Base-by-base conservation (phyloP, 768 basidiomycete species). In the Russula virescens region DNA sequence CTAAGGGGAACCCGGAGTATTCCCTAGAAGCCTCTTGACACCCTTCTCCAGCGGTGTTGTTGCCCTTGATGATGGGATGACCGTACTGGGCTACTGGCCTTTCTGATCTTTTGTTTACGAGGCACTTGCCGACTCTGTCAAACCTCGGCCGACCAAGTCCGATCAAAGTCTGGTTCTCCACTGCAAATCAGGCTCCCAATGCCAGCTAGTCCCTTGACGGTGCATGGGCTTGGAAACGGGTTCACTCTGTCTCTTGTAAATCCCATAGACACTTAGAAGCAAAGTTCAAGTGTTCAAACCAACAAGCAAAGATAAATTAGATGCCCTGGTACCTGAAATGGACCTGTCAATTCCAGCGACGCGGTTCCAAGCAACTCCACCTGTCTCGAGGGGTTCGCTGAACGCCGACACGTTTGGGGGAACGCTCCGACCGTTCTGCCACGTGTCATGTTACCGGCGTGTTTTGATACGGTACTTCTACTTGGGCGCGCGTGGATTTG, bases 291-390 rank as follows among this genome's bases (percentile, higher is more conserved):
- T 19, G 19, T 57, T 51, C 31, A 26, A 49, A 55, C n/a, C 28
- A 26, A 46, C 35, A 26, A 53, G 18, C 9, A 21, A 46, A 38
- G 55, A 35, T n/a, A 43, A 49, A 47, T 45, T n/a, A 11, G 13
- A 9, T 26, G 62, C 62, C 62, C 58, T 60, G 58, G 62, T 63
- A 50, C 62, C 62, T 59, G 52, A 47, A 55, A 63, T 48, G 52
- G 47, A 48, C 57, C 62, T 63, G 58, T 59, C 46, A 59, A 49
- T 42, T 18, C 31, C 40, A 47, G 26, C 28, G 56, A 62, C 25
- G 28, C 51, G 47, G 47, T 52, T 53, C 62, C 40, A 55, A 59
- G 58, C 46, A 55, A 54, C 34, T 25, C 55, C 21, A 56, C 38
- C 38, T 48, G 62, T 63, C 56, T 58, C 62, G 46, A 63, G 56